Percentiles rank a stretch among this genome's conserved stretches.
These are phyloP conservation scores for Lavandula angustifolia DNA, from an alignment of 257 asterid species.

Conservation along the genomic window DNA sequence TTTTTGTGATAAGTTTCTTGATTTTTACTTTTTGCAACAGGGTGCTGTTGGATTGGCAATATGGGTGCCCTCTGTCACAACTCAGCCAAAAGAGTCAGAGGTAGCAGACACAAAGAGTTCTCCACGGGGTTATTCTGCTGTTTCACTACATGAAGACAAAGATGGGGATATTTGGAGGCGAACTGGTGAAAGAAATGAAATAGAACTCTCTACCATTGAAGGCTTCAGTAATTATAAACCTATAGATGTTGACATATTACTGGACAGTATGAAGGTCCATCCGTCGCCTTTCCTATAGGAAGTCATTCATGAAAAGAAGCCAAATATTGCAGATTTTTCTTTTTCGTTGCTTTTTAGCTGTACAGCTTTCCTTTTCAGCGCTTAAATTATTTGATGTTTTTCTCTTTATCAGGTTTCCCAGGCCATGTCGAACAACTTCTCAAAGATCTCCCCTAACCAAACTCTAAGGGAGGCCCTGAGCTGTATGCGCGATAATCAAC, in stretches of 20 bases:
- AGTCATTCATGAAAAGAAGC: conserved; percentile 26
- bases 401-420: conserved; percentile 69
- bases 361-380: conserved; percentile 3
- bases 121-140: conserved; percentile 58
- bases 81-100: conserved; percentile 69
- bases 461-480: conserved; percentile 70
- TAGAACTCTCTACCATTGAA: conserved; percentile 69
- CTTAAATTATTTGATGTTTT: conserved; percentile 14
- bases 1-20: conserved; percentile 18
- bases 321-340: conserved; percentile 24
- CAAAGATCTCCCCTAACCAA: conserved; percentile 60
- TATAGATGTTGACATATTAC: conserved; percentile 55
- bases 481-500: conserved; percentile 71
- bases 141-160: conserved; percentile 68
- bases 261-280: conserved; percentile 79
- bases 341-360: background rate
- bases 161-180: conserved; percentile 47
- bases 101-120: conserved; percentile 49
- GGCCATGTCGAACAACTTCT: conserved; percentile 70
- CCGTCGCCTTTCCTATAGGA: conserved; percentile 18
- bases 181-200: conserved; percentile 52
- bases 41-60: conserved; percentile 99
- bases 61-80: conserved; percentile 97
- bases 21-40: conserved; percentile 43
- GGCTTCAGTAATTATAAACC: conserved; percentile 43